Conservation (phyloP, 2,329 filamentous ascomycete genomes). For the Ophiostoma australiae region DNA sequence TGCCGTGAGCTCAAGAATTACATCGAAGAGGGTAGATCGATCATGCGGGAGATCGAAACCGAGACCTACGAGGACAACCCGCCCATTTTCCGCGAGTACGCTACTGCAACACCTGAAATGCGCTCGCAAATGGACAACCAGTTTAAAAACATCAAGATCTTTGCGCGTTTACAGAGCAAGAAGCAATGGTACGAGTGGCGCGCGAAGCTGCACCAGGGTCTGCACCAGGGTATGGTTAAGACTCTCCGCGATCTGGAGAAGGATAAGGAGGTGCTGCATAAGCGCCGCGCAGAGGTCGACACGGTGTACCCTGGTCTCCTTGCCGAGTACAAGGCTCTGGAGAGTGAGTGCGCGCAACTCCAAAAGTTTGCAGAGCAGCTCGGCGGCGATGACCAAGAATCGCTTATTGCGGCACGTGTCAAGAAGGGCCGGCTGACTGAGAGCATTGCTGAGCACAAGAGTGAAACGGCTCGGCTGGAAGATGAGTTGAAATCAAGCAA, state of each 20-base stretch:
- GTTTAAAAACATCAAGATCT: constrained; percentile 94
- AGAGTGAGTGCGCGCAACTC: constrained; percentile 56
- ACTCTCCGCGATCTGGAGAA: constrained; percentile 71
- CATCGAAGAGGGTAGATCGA: constrained; percentile 84
- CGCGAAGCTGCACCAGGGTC: constrained; percentile 74
- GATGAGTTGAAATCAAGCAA: constrained; percentile 64
- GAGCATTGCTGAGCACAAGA: constrained; percentile 65
- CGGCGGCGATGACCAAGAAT: constrained; percentile 73
- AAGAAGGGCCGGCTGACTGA: constrained; percentile 60
- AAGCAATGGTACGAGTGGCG: constrained; percentile 99
- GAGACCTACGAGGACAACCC: constrained; percentile 90
- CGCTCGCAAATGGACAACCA: constrained; percentile 89
- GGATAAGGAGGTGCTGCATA: constrained; percentile 62
- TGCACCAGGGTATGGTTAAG: constrained; percentile 73
- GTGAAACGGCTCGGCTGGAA: constrained; percentile 61
- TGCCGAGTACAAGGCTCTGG: constrained; percentile 56
- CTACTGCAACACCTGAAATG: constrained; percentile 76
- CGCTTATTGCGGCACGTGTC: constrained; percentile 68
- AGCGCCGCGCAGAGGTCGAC: constrained; percentile 65
- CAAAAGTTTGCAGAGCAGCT: constrained; percentile 69
- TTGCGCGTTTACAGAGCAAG: constrained; percentile 84
- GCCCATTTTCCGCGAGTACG: constrained; percentile 84
- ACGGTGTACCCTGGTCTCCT: constrained; percentile 61
- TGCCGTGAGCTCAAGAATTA: constrained; percentile 96
- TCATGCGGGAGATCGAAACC: constrained; percentile 84